Evolutionary conservation across 2,329 filamentous ascomycete genomes (phyloP).

Genomic region (Stagonosporopsis chrysanthemi): DNA sequence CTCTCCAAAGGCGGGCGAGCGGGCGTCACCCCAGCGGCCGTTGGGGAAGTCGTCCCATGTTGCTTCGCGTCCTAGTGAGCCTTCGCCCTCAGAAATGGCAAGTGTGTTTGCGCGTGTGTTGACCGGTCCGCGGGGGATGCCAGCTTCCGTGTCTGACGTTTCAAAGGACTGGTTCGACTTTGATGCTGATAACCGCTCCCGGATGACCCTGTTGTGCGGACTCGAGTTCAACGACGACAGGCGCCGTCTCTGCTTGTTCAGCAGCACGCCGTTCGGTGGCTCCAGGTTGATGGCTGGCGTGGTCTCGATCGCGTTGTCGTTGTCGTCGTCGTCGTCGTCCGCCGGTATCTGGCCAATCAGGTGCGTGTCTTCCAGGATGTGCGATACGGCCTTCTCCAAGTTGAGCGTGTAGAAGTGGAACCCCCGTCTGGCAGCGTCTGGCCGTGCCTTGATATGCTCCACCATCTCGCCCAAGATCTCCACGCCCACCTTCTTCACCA

Average conservation of each 20-base stretch:
- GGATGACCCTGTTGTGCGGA: slow-evolving; percentile 86
- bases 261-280: slow-evolving; percentile 35
- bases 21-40: slow-evolving; percentile 91
- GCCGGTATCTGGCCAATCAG: slow-evolving; percentile 71
- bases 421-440: slow-evolving; percentile 59
- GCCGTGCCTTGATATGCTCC: slow-evolving; percentile 74
- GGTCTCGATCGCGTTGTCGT: slow-evolving; percentile 59
- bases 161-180: slow-evolving; percentile 64
- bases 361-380: slow-evolving; percentile 85
- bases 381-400: slow-evolving; percentile 92
- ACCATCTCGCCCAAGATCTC: slow-evolving; percentile 87
- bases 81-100: slow-evolving; percentile 93
- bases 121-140: slow-evolving; percentile 72
- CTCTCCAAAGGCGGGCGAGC: slow-evolving; percentile 87
- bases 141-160: slow-evolving; percentile 77
- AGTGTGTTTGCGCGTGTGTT: slow-evolving; percentile 85
- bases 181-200: slow-evolving; percentile 67
- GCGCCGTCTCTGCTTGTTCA: slow-evolving; percentile 60
- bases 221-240: slow-evolving; percentile 83
- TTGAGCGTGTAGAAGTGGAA: slow-evolving; percentile 99
- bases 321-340: slow-evolving; percentile 52
- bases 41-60: slow-evolving; percentile 99
- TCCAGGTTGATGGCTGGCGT: slow-evolving; percentile 47
- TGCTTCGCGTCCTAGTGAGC: slow-evolving; percentile 86
- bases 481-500: slow-evolving; percentile 80